phyloP scores from a whole-genome alignment of 2,329 filamentous ascomycete genomes.

The Talaromyces sp. region DNA sequence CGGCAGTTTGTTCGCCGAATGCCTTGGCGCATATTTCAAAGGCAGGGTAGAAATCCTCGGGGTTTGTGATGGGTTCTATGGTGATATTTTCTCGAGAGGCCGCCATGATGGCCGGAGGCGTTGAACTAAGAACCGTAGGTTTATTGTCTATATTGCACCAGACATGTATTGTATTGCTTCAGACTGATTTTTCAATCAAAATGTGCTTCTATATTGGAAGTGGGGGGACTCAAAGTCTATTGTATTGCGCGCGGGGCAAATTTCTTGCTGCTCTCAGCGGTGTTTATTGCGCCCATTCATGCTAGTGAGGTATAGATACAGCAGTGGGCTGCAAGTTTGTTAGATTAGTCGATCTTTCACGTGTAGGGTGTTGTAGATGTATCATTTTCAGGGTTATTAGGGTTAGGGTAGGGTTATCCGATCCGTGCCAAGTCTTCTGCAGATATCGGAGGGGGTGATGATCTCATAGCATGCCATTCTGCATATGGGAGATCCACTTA shows the following conservation, averaged over 20 bases:
- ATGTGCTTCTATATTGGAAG: not conserved
- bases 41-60: not conserved
- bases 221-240: not conserved
- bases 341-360: not conserved
- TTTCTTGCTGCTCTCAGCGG: not conserved
- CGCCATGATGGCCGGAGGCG: not conserved
- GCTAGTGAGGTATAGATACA: not conserved
- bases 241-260: not conserved
- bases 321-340: not conserved
- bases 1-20: slow-evolving; percentile 52
- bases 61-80: not conserved
- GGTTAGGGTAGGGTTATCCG: not conserved
- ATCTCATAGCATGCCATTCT: not conserved
- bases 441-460: not conserved
- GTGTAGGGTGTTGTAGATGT: not conserved
- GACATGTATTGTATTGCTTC: not conserved
- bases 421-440: not conserved
- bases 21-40: slow-evolving; percentile 15
- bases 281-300: not conserved
- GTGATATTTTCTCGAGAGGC: not conserved
- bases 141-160: not conserved
- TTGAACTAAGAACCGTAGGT: not conserved
- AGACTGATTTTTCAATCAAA: not conserved
- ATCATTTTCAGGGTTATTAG: not conserved
- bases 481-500: not conserved